phyloP scores from a whole-genome alignment of 2,329 filamentous ascomycete genomes.

The Dactylellina drechsleri region DNA sequence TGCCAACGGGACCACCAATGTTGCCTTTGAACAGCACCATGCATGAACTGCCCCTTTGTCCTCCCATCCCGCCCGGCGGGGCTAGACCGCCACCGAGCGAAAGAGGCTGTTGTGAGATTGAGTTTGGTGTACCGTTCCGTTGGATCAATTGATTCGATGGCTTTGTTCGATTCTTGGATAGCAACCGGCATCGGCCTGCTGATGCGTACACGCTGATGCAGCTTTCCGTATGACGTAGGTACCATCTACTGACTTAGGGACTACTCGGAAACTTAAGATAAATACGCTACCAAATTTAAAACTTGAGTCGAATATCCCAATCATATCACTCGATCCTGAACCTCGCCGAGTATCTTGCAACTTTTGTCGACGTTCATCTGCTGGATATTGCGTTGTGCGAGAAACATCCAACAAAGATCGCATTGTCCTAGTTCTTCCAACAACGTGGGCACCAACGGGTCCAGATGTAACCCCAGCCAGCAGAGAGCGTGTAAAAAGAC shows the following conservation, averaged over 20 bases:
- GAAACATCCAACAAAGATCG: slow-evolving; percentile 41
- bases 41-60: neutral
- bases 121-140: neutral
- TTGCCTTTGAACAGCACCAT: neutral
- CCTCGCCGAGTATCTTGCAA: neutral
- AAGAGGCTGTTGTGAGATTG: neutral
- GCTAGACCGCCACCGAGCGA: no score
- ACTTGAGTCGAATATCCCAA: neutral
- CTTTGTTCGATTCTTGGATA: neutral
- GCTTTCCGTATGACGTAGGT: neutral
- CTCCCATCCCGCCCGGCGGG: no score
- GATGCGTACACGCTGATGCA: neutral
- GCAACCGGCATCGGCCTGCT: neutral
- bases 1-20: neutral
- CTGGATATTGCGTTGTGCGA: slow-evolving; percentile 22
- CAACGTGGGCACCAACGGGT: neutral
- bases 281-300: neutral
- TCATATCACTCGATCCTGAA: no score
- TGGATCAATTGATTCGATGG: neutral
- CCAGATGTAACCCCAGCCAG: neutral
- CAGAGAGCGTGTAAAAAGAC: no score
- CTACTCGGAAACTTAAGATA: neutral
- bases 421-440: neutral
- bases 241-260: neutral
- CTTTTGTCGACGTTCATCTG: neutral